Conservation (phyloP, 2,329 filamentous ascomycete species). For the Cadophora gregata region DNA sequence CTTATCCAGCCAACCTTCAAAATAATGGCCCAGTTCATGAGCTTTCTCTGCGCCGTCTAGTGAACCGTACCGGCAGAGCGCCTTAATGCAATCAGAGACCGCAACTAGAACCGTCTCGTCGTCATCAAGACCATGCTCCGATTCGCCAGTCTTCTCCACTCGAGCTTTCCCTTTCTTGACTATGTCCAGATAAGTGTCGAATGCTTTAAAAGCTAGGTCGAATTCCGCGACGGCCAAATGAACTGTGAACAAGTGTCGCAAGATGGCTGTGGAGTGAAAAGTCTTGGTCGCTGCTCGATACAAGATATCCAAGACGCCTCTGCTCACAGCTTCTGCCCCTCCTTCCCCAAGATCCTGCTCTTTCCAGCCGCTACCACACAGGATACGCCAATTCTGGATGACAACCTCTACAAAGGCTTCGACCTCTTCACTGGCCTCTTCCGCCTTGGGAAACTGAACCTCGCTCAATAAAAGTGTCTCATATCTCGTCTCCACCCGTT, state of each 20-base stretch:
- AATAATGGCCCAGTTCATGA: slow-evolving; percentile 68
- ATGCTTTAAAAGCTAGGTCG: slow-evolving; percentile 86
- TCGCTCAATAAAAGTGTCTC: slow-evolving; percentile 80
- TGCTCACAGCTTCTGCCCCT: slow-evolving; percentile 76
- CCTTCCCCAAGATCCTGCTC: slow-evolving; percentile 82
- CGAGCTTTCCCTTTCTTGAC: slow-evolving; percentile 84
- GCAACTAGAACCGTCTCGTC: slow-evolving; percentile 80
- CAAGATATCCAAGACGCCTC: slow-evolving; percentile 82
- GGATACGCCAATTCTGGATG: slow-evolving; percentile 82
- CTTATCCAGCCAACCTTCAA: slow-evolving; percentile 78
- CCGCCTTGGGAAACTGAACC: slow-evolving; percentile 83
- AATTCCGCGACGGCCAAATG: slow-evolving; percentile 91
- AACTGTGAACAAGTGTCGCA: slow-evolving; percentile 85
- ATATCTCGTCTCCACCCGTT: slow-evolving; percentile 79
- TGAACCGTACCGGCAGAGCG: slow-evolving; percentile 83
- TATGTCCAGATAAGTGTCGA: slow-evolving; percentile 91
- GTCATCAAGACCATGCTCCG: slow-evolving; percentile 75
- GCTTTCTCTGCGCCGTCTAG: slow-evolving; percentile 80
- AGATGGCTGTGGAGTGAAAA: slow-evolving; percentile 89
- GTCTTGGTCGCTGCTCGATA: slow-evolving; percentile 92
- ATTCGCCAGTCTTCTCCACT: slow-evolving; percentile 76
- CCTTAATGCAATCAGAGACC: slow-evolving; percentile 77
- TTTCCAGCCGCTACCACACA: slow-evolving; percentile 81
- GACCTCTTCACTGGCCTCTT: slow-evolving; percentile 77
- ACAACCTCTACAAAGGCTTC: slow-evolving; percentile 82